These are phyloP conservation scores for Aspergillus incahuasiensis DNA, from an alignment of 495 filamentous ascomycete genomes.

Conservation along the genomic window DNA sequence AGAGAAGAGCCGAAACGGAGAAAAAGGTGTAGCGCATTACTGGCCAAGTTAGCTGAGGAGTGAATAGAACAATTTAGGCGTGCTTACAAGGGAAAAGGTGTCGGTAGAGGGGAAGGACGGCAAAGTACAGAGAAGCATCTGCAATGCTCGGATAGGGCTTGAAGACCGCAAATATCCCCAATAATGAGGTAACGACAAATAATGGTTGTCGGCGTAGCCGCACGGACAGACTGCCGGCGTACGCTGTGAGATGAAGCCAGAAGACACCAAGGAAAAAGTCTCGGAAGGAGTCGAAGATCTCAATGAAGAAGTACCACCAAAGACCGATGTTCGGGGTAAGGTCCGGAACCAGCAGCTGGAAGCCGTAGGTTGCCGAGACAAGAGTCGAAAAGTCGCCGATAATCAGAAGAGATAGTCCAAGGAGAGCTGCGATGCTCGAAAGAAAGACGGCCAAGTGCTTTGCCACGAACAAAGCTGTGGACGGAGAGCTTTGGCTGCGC, in stretches of 20 bases:
- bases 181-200: constrained; percentile 72
- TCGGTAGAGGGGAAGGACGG: constrained; percentile 77
- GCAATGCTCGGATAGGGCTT: constrained; percentile 93
- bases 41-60: constrained; percentile 26
- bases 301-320: constrained; percentile 99
- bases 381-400: constrained; percentile 81
- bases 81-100: constrained; percentile 83
- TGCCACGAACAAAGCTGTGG: constrained; percentile 44
- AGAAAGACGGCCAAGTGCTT: constrained; percentile 45
- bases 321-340: constrained; percentile 91
- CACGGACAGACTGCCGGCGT: constrained; percentile 78
- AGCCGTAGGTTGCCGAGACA: constrained; percentile 81
- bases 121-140: constrained; percentile 79
- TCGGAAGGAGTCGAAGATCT: constrained; percentile 98
- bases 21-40: constrained; percentile 95
- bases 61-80: no score
- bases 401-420: constrained; percentile 67
- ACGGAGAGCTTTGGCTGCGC: constrained; percentile 13
- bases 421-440: constrained; percentile 50
- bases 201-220: constrained; percentile 78
- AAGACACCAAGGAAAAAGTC: constrained; percentile 97
- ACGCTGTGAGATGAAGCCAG: constrained; percentile 88
- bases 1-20: constrained; percentile 72
- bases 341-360: constrained; percentile 86
- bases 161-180: constrained; percentile 88